A percentile compares a stretch with the other conserved stretches of the same genome.
Conservation (phyloP, 257 asterid species). For the Plantago ovata region DNA sequence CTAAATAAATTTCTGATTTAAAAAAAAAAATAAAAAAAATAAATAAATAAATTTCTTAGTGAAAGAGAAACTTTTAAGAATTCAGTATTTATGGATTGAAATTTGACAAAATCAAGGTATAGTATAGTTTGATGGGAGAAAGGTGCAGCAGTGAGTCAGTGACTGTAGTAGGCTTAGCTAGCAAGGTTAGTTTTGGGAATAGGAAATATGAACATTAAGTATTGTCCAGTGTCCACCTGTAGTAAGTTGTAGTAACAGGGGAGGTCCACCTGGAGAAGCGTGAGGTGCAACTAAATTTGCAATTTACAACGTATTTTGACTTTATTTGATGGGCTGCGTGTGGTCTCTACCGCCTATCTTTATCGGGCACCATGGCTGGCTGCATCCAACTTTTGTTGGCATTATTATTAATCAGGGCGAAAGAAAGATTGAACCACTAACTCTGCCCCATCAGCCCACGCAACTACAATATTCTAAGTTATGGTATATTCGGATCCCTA, state of each 20-base stretch:
- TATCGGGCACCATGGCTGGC: constrained; percentile 44
- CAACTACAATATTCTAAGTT: neutral
- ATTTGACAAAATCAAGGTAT: constrained; percentile 1
- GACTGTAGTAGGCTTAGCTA: neutral
- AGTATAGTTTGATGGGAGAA: neutral
- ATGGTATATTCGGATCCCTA: constrained; percentile 39
- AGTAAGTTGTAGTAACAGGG: no score
- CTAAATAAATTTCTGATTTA: no score
- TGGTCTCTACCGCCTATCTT: constrained; percentile 38
- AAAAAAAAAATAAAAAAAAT: no score
- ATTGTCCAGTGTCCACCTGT: no score
- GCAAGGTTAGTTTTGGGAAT: constrained; percentile 21
- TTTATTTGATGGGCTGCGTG: constrained; percentile 42
- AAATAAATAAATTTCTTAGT: no score
- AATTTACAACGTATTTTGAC: constrained; percentile 19
- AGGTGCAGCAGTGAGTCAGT: neutral
- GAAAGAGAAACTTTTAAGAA: no score
- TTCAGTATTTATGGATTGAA: neutral
- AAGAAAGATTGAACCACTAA: constrained; percentile 24
- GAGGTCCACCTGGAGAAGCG: constrained; percentile 51
- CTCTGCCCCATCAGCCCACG: neutral
- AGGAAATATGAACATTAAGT: constrained; percentile 14
- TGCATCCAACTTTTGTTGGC: constrained; percentile 25
- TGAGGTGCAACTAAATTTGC: constrained; percentile 31
- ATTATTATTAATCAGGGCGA: constrained; percentile 11